Base-by-base conservation (phyloP, 1,284 basidiomycete genomes). In the Microbotryum silenes-acaulis region DNA sequence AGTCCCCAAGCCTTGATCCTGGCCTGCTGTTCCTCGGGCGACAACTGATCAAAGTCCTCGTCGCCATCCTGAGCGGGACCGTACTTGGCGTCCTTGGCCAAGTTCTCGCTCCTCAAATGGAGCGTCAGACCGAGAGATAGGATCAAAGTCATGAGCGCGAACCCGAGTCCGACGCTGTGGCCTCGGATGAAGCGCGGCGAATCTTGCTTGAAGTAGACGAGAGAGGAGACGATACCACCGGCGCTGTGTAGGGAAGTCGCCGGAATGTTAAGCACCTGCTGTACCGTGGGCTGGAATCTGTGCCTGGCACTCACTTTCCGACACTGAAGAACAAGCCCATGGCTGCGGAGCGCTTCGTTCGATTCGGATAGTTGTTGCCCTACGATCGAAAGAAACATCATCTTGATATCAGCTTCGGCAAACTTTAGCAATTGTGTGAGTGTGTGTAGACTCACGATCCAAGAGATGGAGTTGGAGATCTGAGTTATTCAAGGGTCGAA, bases 241-340 rank as follows among this genome's bases (percentile, higher is more conserved):
- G 72, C 66, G 70, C 79, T 79, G 55, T 10, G 6, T 14, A 10
- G 12, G 37, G 37, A 42, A 4, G 12, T 18, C 10, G 77, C 78
- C 42, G 72, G n/a, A n/a, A 75, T 75, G 69, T 78, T 79, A 51
- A 78, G 73, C 50, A 79, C 64, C 20, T 78, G 77, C 77, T 79
- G 78, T 5, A 74, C 72, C 4, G 75, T 72, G 23, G 75, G 37
- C 16, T 16, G 37, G 4, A 42, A 4, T 6, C 12, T 37, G 25
- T 6, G 0, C 10, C 12, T 5, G 14, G 14, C 37, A 6, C 29
- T 29, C 12, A 51, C 25, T n/a, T 25, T 29, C 18, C 49, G 25
- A 29, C 14, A 14, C 49, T 20, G 49, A 27, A 25, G 49, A 51
- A 29, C 37, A 51, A 0, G 20, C 78, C 78, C 77, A 80, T 79